These are phyloP conservation scores for Groenewaldozyma auringiensis DNA, from an alignment of 1,139 yeast species.

Conservation along the genomic window DNA sequence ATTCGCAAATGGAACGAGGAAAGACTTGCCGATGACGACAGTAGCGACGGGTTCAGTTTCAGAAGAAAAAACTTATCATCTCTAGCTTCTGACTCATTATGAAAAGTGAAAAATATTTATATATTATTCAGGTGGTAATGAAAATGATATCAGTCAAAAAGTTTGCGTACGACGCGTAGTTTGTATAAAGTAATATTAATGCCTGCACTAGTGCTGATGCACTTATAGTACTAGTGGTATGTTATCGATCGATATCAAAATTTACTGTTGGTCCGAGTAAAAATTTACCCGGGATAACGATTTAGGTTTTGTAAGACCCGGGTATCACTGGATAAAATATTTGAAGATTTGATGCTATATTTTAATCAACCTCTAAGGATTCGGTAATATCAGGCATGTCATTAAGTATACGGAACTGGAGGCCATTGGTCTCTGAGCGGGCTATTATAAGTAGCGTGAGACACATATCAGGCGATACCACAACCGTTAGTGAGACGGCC, in stretches of 20 bases:
- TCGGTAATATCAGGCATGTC: neutral
- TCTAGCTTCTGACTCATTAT: neutral
- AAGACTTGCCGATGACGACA: neutral
- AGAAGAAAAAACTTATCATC: neutral
- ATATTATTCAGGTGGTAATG: too few species aligned
- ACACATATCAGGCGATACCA: neutral
- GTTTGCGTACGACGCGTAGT: too few species aligned
- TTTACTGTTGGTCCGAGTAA: too few species aligned
- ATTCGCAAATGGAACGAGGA: slow-evolving; percentile 1
- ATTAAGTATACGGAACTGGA: neutral
- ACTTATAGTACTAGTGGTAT: too few species aligned
- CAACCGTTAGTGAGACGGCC: neutral
- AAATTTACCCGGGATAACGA: too few species aligned
- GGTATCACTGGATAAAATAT: too few species aligned
- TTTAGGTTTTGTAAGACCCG: too few species aligned
- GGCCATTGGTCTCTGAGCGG: neutral
- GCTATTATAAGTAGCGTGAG: neutral
- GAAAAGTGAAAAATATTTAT: neutral
- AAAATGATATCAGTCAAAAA: too few species aligned
- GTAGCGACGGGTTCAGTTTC: neutral
- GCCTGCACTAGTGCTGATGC: too few species aligned
- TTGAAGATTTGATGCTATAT: too few species aligned
- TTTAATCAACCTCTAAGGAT: neutral
- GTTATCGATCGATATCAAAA: too few species aligned
- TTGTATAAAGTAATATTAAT: too few species aligned